A percentile compares a stretch with the other conserved stretches of the same genome.
Evolutionary conservation across 306 rosid species (phyloP).

Genomic region (Astragalus glycyphyllos): DNA sequence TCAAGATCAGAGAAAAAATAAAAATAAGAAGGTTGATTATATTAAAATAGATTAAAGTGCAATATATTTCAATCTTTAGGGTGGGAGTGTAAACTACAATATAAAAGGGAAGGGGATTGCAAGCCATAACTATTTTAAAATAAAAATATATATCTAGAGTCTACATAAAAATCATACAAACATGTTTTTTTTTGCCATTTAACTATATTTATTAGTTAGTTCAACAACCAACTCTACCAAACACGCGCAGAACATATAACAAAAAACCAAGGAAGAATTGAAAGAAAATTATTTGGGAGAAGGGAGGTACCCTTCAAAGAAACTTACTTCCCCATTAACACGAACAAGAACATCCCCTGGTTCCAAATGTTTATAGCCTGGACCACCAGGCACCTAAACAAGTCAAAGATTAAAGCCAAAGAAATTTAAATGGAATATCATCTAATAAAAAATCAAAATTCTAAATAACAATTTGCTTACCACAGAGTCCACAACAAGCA

Average conservation of each 20-base stretch:
- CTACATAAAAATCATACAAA: too few species aligned
- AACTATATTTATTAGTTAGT: too few species aligned
- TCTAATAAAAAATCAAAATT: constrained; percentile 6
- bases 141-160: too few species aligned
- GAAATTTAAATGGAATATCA: constrained; percentile 38
- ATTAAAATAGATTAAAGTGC: too few species aligned
- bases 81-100: too few species aligned
- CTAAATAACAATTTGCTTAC: constrained; percentile 54
- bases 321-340: constrained; percentile 90
- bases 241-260: constrained; percentile 19
- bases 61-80: too few species aligned
- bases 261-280: constrained; percentile 22
- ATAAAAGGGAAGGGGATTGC: too few species aligned
- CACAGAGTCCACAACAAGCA: constrained; percentile 96
- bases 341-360: constrained; percentile 97
- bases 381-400: constrained; percentile 97
- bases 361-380: constrained; percentile 80
- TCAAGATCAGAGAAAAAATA: too few species aligned
- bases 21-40: too few species aligned
- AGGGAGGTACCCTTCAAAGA: constrained; percentile 11
- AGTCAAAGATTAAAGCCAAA: constrained; percentile 40
- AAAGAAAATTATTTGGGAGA: constrained; percentile 8
- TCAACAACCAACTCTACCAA: background rate
- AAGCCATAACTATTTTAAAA: too few species aligned
- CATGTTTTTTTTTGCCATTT: too few species aligned